Evolutionary conservation across 2,329 filamentous ascomycete genomes (phyloP).

Genomic region (Claviceps maximensis): DNA sequence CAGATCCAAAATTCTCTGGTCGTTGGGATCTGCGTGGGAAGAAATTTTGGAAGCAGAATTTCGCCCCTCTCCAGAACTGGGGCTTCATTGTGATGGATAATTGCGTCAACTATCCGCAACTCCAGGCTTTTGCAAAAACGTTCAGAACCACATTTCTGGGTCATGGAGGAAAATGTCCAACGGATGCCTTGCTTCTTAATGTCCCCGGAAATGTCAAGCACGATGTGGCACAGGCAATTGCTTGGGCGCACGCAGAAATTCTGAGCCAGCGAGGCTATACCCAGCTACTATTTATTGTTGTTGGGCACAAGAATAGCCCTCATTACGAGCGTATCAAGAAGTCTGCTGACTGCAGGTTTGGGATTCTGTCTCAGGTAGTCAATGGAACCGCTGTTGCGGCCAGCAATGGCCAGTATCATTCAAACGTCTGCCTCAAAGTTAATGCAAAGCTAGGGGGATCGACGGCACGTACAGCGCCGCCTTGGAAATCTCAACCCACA

Average conservation of each 20-base stretch:
- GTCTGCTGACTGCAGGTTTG: conserved; percentile 71
- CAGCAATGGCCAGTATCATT: conserved; percentile 70
- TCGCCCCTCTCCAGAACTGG: conserved; percentile 54
- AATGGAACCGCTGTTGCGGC: conserved; percentile 55
- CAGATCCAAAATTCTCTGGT: conserved; percentile 52
- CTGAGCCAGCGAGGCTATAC: conserved; percentile 45
- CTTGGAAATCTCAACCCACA: conserved; percentile 18
- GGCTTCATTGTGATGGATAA: conserved; percentile 54
- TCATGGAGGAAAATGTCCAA: conserved; percentile 34
- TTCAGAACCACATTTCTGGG: conserved; percentile 33
- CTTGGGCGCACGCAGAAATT: conserved; percentile 28
- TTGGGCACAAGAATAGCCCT: conserved; percentile 56
- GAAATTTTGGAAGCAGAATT: conserved; percentile 56
- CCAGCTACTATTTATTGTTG: conserved; percentile 67
- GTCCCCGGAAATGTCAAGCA: conserved; percentile 20
- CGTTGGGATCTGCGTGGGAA: conserved; percentile 81
- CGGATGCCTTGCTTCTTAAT: conserved; percentile 21
- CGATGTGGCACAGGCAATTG: conserved; percentile 38
- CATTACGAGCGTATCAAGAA: conserved; percentile 83
- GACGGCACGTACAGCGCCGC: conserved; percentile 38
- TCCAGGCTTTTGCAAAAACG: conserved; percentile 20
- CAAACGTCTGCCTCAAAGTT: conserved; percentile 92
- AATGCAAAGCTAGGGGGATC: conserved; percentile 88
- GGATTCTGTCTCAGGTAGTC: conserved; percentile 75
- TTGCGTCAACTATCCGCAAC: conserved; percentile 28